Base-by-base conservation (phyloP, 140 eudicot genomes). In the Anethum foeniculum region DNA sequence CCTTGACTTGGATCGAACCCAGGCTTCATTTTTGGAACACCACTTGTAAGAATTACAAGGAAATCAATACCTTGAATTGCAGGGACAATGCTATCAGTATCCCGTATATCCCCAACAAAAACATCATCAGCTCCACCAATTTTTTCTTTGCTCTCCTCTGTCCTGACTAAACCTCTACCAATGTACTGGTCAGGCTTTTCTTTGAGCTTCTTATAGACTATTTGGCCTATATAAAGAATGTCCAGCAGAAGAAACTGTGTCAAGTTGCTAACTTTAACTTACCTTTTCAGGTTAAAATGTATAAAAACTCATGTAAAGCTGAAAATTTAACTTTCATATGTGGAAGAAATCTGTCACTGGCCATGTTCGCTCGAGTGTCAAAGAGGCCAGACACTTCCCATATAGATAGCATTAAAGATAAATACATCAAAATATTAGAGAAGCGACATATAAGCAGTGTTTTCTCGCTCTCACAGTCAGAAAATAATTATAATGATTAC, bases 21-120 rank as follows among this genome's bases (percentile, higher is more conserved):
- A 16, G 98, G 98, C 86, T 94, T 94, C 96, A 94, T 92, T 82
- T 91, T 94, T 0, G 99, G 99, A 32, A 94, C 99, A 16, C 89
- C 99, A 85, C 99, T 94, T 25, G 99, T 92, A 58, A 94, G 94
- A 80, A 94, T 92, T 27, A 94, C 86, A 64, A 94, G 95, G 80
- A 91, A 91, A 86, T 92, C 95, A 44, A 88, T 84, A 11, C 99
- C 99, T 76, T 90, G 82, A 79, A 92, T 84, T 47, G 93, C 93
- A 39, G 97, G 87, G 76, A 80, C 71, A 21, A 94, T 48, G 85
- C 85, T 92, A 19, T 88, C 97, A 10, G 85, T 30, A n/a, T 90
- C 84, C 34, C 91, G 88, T 75, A 94, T 89, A 80, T 94, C 99
- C 9, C 99, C 99, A 47, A 92, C 77, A 78, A 86, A 94, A 88